Evolutionary conservation across 1,284 basidiomycete species (phyloP).

Genomic region (Naganishia cerealis): DNA sequence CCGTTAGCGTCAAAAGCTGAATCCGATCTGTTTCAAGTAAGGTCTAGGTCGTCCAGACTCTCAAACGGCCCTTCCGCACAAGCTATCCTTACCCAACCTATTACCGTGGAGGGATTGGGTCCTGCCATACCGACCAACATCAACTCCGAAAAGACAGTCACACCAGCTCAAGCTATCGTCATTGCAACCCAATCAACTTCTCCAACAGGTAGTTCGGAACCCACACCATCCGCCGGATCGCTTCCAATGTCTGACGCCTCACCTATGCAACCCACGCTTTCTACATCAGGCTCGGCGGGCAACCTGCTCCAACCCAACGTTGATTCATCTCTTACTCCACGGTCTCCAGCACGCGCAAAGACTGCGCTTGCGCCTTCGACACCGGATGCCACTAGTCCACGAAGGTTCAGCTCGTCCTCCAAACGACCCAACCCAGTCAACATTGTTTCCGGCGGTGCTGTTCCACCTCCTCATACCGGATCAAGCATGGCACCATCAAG

Average conservation of each 20-base stretch:
- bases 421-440: conserved; percentile 10
- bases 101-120: conserved; percentile 22
- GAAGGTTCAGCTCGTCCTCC: conserved; percentile 21
- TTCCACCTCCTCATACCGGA: conserved; percentile 4
- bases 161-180: conserved; percentile 22
- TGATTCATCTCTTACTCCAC: neutral
- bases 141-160: neutral
- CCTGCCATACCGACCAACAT: conserved; percentile 1
- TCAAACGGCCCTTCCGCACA: conserved; percentile 11
- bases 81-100: conserved; percentile 21
- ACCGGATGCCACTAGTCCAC: neutral
- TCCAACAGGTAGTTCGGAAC: conserved; percentile 8
- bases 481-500: neutral
- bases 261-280: conserved; percentile 17
- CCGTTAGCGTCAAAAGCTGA: conserved; percentile 15
- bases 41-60: conserved; percentile 14
- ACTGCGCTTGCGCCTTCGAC: neutral
- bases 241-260: neutral
- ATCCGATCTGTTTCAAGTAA: conserved; percentile 24
- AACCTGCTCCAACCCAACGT: neutral
- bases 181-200: conserved; percentile 13
- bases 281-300: neutral
- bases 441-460: conserved; percentile 11
- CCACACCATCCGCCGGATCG: neutral
- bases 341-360: neutral